Conservation (phyloP, 208 protist species). For the Leishmania turanica region DNA sequence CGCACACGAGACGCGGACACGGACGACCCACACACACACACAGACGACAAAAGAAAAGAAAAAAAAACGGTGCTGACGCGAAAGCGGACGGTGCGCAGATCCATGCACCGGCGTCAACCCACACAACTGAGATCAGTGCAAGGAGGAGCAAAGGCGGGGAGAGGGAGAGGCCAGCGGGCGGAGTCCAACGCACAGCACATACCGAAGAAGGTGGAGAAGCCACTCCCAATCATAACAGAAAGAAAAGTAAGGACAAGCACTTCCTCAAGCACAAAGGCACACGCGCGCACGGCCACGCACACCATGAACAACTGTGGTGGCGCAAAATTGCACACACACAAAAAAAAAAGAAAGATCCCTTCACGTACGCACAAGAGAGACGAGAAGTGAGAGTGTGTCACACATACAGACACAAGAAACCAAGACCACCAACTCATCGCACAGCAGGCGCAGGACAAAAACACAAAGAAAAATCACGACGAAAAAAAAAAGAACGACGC, state of each 20-base stretch:
- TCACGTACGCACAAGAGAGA: background rate
- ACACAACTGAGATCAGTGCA: background rate
- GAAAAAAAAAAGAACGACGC: background rate
- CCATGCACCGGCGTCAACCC: background rate
- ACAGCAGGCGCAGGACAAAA: background rate
- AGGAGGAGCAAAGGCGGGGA: background rate
- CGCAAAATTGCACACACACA: too few species aligned
- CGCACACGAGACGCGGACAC: background rate
- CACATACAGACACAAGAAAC: background rate
- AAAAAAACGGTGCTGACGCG: conserved; percentile 1
- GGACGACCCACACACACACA: background rate
- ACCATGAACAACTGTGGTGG: background rate
- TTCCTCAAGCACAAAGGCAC: conserved; percentile 5
- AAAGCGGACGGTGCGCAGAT: background rate
- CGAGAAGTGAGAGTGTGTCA: background rate
- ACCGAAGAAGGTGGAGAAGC: conserved; percentile 1
- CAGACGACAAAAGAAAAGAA: background rate
- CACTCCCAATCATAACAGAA: conserved; percentile 14
- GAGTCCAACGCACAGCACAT: background rate
- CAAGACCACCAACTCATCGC: background rate
- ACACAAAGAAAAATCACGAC: background rate
- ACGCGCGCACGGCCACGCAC: background rate
- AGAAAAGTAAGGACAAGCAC: conserved; percentile 11
- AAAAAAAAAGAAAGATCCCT: background rate
- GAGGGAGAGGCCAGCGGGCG: background rate